These are phyloP conservation scores for Aspergillus bombycis DNA, from an alignment of 2,329 filamentous ascomycete species.

Conservation along the genomic window DNA sequence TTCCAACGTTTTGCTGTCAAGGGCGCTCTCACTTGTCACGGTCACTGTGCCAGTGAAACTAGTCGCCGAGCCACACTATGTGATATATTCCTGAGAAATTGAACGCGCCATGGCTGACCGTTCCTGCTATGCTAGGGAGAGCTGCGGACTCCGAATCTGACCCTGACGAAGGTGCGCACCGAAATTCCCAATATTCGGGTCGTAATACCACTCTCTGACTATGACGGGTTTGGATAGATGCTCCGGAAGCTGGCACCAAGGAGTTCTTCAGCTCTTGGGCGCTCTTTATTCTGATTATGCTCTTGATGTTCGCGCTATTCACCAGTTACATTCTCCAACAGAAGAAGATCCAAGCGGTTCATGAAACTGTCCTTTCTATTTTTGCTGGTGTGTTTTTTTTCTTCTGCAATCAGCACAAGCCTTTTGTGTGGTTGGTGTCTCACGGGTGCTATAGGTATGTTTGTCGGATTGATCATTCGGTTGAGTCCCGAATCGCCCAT, in stretches of 20 bases:
- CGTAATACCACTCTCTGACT: constrained; percentile 19
- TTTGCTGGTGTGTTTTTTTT: constrained; percentile 71
- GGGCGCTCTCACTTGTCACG: background rate
- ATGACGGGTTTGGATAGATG: constrained; percentile 47
- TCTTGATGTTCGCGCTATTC: constrained; percentile 92
- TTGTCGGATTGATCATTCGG: constrained; percentile 85
- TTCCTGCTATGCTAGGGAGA: constrained; percentile 32
- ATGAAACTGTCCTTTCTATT: constrained; percentile 97
- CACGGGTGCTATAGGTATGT: constrained; percentile 70
- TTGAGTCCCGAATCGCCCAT: constrained; percentile 81
- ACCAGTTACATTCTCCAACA: constrained; percentile 96
- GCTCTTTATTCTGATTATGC: constrained; percentile 91
- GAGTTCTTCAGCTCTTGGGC: constrained; percentile 97
- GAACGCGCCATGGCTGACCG: constrained; percentile 1
- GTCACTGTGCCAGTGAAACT: background rate
- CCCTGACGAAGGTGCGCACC: constrained; percentile 42
- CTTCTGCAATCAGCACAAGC: background rate
- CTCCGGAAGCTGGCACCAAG: constrained; percentile 82
- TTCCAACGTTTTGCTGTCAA: background rate
- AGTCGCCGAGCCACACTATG: background rate
- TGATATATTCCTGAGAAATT: too few species aligned
- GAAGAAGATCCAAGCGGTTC: constrained; percentile 94
- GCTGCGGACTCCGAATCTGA: constrained; percentile 40
- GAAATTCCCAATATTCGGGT: constrained; percentile 13
- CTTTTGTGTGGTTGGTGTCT: constrained; percentile 12